Evolutionary conservation across 805 yeast species (phyloP), one percentile per base, ranked within the genome.

Genomic region (Wickerhamiella qilinensis): DNA sequence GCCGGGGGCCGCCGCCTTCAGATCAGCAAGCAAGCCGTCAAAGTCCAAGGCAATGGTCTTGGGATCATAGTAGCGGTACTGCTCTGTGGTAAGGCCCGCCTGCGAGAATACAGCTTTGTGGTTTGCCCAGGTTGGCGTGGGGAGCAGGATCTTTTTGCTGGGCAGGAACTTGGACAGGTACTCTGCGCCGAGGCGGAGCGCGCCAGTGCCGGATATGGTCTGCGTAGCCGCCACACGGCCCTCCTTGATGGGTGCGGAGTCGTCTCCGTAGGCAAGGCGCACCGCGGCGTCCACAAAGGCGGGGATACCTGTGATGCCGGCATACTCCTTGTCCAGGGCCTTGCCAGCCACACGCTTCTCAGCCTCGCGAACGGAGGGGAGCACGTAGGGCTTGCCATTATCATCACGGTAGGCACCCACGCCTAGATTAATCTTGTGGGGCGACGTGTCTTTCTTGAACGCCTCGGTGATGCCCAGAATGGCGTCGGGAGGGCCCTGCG

Each of bases 91-190:
- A 38, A 82, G 65, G 4, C 93, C 94, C 43, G 73, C 65, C 38
- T 70, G 62, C 47, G 70, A 66, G 57, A 86, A 91, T 48, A 88
- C 81, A 56, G 77, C 85, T 56, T 69, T 67, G 63, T 88, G 98
- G 65, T 91, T 91, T 38, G 91, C 94, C 98, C 98, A 88, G n/a
- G 97, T 85, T 47, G 98, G 98, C 42, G 69, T 63, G 12, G 94
- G 80, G 37, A 86, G 55, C 58, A 83, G 84, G 36, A 86, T 66
- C 20, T 65, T 60, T 42, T 63, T 50, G 43, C 45, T 25, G 29
- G 60, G 54, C 49, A 65, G 70, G 51, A 72, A 73, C 30, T 68
- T 62, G 52, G 68, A 61, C 47, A 80, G 60, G 51, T 79, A 77
- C 41, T 62, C 60, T n/a, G 84, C 94, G 22, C 86, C 91, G 50